Evolutionary conservation across 768 basidiomycete genomes (phyloP).

Genomic region (Saitozyma sp.): DNA sequence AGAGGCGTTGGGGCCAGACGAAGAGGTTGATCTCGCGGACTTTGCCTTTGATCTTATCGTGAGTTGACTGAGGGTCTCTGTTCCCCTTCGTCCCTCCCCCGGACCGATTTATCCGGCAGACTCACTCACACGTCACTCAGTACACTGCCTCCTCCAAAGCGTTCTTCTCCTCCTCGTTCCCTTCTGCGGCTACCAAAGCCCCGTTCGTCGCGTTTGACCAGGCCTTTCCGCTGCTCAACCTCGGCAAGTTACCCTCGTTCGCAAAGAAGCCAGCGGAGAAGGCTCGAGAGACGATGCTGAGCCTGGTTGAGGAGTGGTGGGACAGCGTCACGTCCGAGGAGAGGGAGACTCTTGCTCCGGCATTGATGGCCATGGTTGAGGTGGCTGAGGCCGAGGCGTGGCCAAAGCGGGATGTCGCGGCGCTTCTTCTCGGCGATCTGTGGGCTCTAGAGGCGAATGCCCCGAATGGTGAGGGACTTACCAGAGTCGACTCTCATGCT

Average conservation of each 20-base stretch:
- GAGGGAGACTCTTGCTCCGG: slow-evolving; percentile 11
- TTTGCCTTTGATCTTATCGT: slow-evolving; percentile 24
- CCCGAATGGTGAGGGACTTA: slow-evolving; percentile 18
- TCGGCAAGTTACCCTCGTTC: slow-evolving; percentile 14
- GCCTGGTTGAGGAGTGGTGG: slow-evolving; percentile 27
- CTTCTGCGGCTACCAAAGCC: slow-evolving; percentile 9
- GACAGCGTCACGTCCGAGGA: background rate
- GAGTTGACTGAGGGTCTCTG: background rate
- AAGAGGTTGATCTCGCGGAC: slow-evolving; percentile 18
- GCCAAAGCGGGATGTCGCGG: slow-evolving; percentile 14
- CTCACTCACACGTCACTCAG: slow-evolving; percentile 5
- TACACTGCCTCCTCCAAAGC: slow-evolving; percentile 31
- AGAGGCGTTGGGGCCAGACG: slow-evolving; percentile 4
- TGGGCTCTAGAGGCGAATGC: slow-evolving; percentile 40
- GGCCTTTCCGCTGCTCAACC: slow-evolving; percentile 24
- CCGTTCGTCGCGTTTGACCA: slow-evolving; percentile 25
- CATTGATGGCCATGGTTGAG: slow-evolving; percentile 12
- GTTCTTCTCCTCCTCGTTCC: slow-evolving; percentile 27
- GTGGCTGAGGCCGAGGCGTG: slow-evolving; percentile 21
- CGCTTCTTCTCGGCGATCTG: slow-evolving; percentile 17
- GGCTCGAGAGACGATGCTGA: slow-evolving; percentile 9
- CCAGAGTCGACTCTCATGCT: background rate
- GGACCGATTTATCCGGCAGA: background rate
- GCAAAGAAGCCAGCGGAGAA: slow-evolving; percentile 6
- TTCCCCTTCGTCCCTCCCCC: background rate